These are phyloP conservation scores for Penicillium frequentans DNA, from an alignment of 2,329 filamentous ascomycete species.

Conservation along the genomic window DNA sequence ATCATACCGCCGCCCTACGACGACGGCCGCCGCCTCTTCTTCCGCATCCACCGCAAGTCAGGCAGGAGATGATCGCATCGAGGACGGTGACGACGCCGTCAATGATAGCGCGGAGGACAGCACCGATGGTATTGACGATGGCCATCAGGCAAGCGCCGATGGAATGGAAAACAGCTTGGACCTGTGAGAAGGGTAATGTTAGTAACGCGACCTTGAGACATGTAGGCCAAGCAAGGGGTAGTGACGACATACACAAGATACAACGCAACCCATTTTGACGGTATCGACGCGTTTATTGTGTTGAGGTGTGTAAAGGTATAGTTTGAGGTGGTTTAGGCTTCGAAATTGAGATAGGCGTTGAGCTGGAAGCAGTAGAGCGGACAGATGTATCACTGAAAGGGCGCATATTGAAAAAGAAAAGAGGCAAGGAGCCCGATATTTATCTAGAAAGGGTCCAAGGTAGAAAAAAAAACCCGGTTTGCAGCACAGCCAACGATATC, in stretches of 20 bases:
- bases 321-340: constrained; percentile 15
- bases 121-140: constrained; percentile 66
- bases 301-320: constrained; percentile 10
- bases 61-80: constrained; percentile 66
- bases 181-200: constrained; percentile 42
- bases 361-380: constrained; percentile 31
- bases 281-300: background rate
- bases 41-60: constrained; percentile 50
- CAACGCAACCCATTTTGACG: constrained; percentile 73
- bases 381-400: constrained; percentile 30
- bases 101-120: constrained; percentile 66
- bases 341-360: constrained; percentile 6
- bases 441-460: background rate
- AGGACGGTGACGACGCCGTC: constrained; percentile 65
- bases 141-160: constrained; percentile 68
- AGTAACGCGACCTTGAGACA: background rate
- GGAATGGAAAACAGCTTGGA: constrained; percentile 59
- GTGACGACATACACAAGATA: constrained; percentile 70
- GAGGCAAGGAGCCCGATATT: background rate
- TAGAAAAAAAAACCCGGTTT: constrained; percentile 3
- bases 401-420: constrained; percentile 21
- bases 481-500: background rate
- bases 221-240: background rate
- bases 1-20: constrained; percentile 11
- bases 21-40: constrained; percentile 19